Evolutionary conservation across 306 rosid genomes (phyloP), one percentile per base, ranked within the genome.

Genomic region (Styphnolobium japonicum): DNA sequence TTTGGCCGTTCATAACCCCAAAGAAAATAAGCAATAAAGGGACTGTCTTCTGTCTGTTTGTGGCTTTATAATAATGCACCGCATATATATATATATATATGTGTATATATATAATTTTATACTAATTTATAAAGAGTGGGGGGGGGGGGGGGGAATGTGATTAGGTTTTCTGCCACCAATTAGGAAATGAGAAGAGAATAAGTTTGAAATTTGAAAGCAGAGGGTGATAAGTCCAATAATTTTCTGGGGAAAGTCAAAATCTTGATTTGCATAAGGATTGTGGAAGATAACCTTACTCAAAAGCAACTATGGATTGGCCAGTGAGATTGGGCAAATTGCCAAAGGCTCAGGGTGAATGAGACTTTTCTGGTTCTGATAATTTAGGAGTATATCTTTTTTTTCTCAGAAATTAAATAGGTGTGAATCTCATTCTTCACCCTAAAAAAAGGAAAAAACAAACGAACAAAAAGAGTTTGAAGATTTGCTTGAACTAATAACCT

Each of bases 241-340:
- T 55, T 51, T 52, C 23, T 27, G 7, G n/a, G 40, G 6, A 67
- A 56, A 57, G 71, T 75, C 81, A 67, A 66, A 46, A 61, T 67
- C 18, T 45, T 74, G 76, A 57, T 46, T 58, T 81, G 72, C 27
- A 10, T 2, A 0, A 15, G 4, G 62, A 48, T 53, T 9, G 56
- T 10, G 45, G 67, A 39, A 77, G 25, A 16, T 5, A 65, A 65
- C 37, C 81, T 76, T 27, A 29, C 52, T 0, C 8, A 0, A 4
- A 55, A 12, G 55, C 55, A 68, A 46, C 27, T 4, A 27, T 49
- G 4, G 27, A 27, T 58, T 73, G 57, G 7, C 19, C 22, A 43
- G 25, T 3, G 52, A 46, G n/a, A n/a, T 51, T 16, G n/a, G 27
- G 25, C 22, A 22, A 39, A 56, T 65, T 9, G 1, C 22, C 67